phyloP scores from a whole-genome alignment of 2,329 filamentous ascomycete genomes.

The Fusarium irregulare region DNA sequence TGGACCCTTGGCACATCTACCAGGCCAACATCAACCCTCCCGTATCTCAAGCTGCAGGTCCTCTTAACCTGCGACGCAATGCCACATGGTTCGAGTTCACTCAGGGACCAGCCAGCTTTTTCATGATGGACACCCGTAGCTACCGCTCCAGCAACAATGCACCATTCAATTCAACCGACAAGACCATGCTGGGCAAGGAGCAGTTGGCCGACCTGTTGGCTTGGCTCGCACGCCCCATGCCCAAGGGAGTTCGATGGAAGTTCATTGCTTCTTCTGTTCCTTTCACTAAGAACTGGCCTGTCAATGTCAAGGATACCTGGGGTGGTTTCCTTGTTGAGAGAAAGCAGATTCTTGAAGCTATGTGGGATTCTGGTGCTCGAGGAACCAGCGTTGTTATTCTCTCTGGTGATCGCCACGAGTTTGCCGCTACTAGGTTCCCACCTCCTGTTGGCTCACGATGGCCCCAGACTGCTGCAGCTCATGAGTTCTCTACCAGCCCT shows the following conservation, averaged over 20 bases:
- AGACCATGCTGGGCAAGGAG: slow-evolving; percentile 86
- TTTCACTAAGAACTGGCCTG: slow-evolving; percentile 97
- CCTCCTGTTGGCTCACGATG: slow-evolving; percentile 70
- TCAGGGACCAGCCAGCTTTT: slow-evolving; percentile 92
- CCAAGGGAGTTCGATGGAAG: slow-evolving; percentile 89
- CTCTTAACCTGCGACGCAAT: slow-evolving; percentile 55
- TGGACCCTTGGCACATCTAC: slow-evolving; percentile 88
- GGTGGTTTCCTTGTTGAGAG: slow-evolving; percentile 89
- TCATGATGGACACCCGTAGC: slow-evolving; percentile 90
- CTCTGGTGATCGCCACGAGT: slow-evolving; percentile 95
- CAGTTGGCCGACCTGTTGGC: slow-evolving; percentile 84
- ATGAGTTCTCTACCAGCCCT: slow-evolving; percentile 93
- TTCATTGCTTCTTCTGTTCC: slow-evolving; percentile 90
- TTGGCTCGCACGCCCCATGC: slow-evolving; percentile 79
- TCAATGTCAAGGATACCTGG: slow-evolving; percentile 92
- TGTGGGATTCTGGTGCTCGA: slow-evolving; percentile 85
- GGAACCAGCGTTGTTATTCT: slow-evolving; percentile 84
- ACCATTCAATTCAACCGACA: slow-evolving; percentile 70
- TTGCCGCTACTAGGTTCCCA: slow-evolving; percentile 85
- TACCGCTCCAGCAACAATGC: slow-evolving; percentile 78
- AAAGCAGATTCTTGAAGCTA: slow-evolving; percentile 81
- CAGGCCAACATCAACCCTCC: slow-evolving; percentile 89
- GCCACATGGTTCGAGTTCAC: slow-evolving; percentile 90
- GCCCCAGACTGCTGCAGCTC: slow-evolving; percentile 73
- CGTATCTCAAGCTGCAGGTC: slow-evolving; percentile 62